Conservation (phyloP, 805 yeast species). For the Candida awuae region DNA sequence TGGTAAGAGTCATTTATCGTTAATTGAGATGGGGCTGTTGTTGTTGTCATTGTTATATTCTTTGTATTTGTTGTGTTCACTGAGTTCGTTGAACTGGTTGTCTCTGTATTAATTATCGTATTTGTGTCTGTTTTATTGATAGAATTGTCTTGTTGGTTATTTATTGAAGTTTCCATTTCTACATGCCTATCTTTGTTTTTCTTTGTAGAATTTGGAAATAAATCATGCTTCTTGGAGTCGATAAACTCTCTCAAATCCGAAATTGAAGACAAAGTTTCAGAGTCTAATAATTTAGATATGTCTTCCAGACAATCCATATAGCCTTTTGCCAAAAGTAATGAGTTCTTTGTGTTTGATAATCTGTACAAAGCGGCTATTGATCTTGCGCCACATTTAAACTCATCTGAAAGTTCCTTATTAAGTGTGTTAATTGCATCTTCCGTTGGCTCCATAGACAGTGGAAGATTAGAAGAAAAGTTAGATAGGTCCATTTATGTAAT, state of each 20-base stretch:
- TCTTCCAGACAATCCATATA: slow-evolving; percentile 58
- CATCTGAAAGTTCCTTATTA: slow-evolving; percentile 47
- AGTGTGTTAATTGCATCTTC: slow-evolving; percentile 41
- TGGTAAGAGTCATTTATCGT: slow-evolving; percentile 14
- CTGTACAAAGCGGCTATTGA: slow-evolving; percentile 62
- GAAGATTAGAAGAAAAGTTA: slow-evolving; percentile 47
- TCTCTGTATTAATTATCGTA: neutral
- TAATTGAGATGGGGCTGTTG: too few relatives aligned
- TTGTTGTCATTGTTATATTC: too few relatives aligned
- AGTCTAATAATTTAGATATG: slow-evolving; percentile 25
- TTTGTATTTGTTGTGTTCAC: too few relatives aligned
- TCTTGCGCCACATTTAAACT: slow-evolving; percentile 64
- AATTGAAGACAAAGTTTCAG: slow-evolving; percentile 21
- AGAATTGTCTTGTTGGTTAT: neutral
- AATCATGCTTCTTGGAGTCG: slow-evolving; percentile 24
- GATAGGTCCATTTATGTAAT: slow-evolving; percentile 49
- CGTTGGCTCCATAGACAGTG: slow-evolving; percentile 42
- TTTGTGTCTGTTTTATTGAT: neutral
- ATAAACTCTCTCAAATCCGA: slow-evolving; percentile 33
- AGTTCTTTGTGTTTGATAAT: slow-evolving; percentile 45
- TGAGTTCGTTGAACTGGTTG: too few relatives aligned
- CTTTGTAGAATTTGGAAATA: slow-evolving; percentile 8
- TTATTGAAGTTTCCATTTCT: neutral
- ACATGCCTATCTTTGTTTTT: neutral
- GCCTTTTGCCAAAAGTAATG: slow-evolving; percentile 45